These are phyloP conservation scores for Volvox africanus DNA, from an alignment of 139 green algal species.

Conservation along the genomic window DNA sequence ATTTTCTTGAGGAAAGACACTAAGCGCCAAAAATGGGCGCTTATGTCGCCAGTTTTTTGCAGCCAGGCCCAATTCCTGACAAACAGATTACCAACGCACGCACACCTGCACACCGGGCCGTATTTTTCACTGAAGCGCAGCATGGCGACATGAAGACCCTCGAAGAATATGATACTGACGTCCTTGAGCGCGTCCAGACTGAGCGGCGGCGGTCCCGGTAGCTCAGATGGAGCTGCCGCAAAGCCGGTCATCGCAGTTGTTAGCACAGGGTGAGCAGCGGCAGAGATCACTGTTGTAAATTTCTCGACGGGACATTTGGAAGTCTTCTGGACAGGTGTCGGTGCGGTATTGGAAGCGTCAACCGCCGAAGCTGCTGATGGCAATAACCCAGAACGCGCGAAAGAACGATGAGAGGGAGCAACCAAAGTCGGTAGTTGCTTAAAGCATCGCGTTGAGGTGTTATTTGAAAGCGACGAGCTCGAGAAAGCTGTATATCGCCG, in stretches of 20 bases:
- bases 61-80: too few species aligned
- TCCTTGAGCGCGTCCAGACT: constrained; percentile 43
- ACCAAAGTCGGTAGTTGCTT: neutral
- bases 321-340: neutral
- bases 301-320: neutral
- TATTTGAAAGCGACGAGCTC: neutral
- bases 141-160: constrained; percentile 73
- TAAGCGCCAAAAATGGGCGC: too few species aligned
- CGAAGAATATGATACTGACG: constrained; percentile 62
- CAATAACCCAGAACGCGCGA: neutral
- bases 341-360: neutral
- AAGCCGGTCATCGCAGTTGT: neutral
- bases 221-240: neutral
- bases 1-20: too few species aligned
- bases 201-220: neutral
- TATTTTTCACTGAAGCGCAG: constrained; percentile 67
- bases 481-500: neutral
- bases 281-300: neutral
- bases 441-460: neutral
- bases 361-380: neutral
- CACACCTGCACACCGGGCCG: constrained; percentile 65
- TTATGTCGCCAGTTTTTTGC: too few species aligned
- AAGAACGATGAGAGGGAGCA: neutral
- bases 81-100: too few species aligned
- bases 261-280: neutral